Base-by-base conservation (phyloP, 2,329 filamentous ascomycete species). In the Cladosporium sp. region DNA sequence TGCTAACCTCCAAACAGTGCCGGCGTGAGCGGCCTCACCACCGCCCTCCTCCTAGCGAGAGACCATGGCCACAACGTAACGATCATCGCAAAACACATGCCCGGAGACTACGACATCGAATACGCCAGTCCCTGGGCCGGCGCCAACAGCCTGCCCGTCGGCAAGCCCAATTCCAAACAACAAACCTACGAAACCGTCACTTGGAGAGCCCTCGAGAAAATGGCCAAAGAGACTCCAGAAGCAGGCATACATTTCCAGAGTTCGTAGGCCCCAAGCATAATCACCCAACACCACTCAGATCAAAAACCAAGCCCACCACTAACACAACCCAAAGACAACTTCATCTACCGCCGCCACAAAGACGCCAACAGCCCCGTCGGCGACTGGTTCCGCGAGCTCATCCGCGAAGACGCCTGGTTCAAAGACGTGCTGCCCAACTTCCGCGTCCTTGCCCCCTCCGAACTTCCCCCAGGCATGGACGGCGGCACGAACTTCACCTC, bases 41-140 rank as follows among this genome's bases (percentile, higher is more conserved):
- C 82, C 2, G 83, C 84, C 30, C 72, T 84, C 19, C 68, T 82
- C 13, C 70, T 86, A 12, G 83, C 83, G 11, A 74, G 75, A 53
- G 76, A 82, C 59, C 68, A 72, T 4, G 61, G 69, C 9, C 77
- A 84, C 58, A 72, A 74, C 20, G 70, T 95, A 56, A 90, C 87
- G 0, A 75, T 95, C 30, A 74, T 89, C 27, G 86, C 89, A 4
- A 95, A 92, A 64, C 87, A 95, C 66, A 93, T 96, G 86, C 91
- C 91, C 0, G 91, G 91, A 30, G 91, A 96, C 72, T 93, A 92
- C 68, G 87, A 92, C 58, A 85, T 91, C 58, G 86, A 95, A 74
- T 96, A 96, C 67, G 85, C 88, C 1, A 95, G 88, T 5, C 89
- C 89, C 1, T 95, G 88, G 86, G 89, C 89, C 3, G 89, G 89